phyloP scores from a whole-genome alignment of 2,329 filamentous ascomycete genomes.

The Botrytis aclada region DNA sequence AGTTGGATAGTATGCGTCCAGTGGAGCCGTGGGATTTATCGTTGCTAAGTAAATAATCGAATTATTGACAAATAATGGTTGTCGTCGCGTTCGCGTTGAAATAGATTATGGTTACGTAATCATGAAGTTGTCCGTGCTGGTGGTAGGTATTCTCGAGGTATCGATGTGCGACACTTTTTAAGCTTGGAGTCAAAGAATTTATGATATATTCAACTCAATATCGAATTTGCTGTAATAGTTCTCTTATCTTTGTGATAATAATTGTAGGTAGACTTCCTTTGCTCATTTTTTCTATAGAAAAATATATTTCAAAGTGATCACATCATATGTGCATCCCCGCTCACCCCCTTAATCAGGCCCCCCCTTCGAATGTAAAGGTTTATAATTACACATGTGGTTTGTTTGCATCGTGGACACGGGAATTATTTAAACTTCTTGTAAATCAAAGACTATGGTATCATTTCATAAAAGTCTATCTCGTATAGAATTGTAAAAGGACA shows the following conservation, averaged over 20 bases:
- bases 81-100: slow-evolving; percentile 2
- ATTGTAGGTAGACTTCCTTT: fast-evolving
- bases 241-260: neutral
- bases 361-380: neutral
- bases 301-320: neutral
- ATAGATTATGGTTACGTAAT: neutral
- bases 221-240: neutral
- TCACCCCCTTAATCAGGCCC: neutral
- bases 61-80: neutral
- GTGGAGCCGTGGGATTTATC: neutral
- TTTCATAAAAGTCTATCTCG: neutral
- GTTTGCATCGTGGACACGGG: neutral
- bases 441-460: neutral
- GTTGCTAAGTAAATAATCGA: slow-evolving; percentile 4
- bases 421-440: neutral
- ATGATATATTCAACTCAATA: neutral
- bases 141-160: neutral
- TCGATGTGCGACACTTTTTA: neutral
- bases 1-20: neutral
- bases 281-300: no score
- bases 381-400: neutral
- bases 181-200: neutral
- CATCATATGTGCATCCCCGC: neutral
- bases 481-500: neutral
- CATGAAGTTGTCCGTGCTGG: neutral